Evolutionary conservation across 257 asterid species (phyloP), one percentile per base, ranked within the genome.

Genomic region (Solanum dulcamara): DNA sequence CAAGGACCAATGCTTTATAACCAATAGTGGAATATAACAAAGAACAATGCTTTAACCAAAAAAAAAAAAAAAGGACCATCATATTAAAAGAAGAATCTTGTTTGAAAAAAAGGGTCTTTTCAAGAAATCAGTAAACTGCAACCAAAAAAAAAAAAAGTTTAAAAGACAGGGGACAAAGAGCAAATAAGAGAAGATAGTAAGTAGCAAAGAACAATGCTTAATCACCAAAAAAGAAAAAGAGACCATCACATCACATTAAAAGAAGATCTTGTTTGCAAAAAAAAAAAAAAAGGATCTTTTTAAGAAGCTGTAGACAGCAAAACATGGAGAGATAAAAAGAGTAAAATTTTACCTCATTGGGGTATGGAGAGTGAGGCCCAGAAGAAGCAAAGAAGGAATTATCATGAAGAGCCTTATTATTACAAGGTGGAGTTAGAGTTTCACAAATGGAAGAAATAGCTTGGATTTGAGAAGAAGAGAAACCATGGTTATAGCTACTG

Each of bases 401-500:
- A 11, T 59, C 32, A 59, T 66, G 51, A 46, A 87, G 77, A 46
- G 90, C 88, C 51, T 81, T 59, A 84, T 84, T 28, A 18, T 37
- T 62, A 62, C 46, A 38, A 24, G 64, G 92, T 85, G 99, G 99
- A 13, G 93, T 87, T 81, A 96, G 89, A 68, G 98, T 86, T 79
- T 92, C 94, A 88, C 94, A 95, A 7, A 92, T 67, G 85, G 98
- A 91, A 51, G 95, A 33, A 67, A 95, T 44, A 79, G 97, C 87
- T 87, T 92, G 95, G 83, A 94, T 91, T 91, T 96, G 98, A 77
- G 93, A 86, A 24, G 90, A 64, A 81, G 97, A 93, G 68, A 95
- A 92, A 83, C 97, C 98, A 95, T 96, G 99, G 83, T 18, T 89
- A 88, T 93, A 94, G 83, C 85, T 86, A 82, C 86, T 68, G 64